Evolutionary conservation across 2,329 filamentous ascomycete species (phyloP), one percentile per base, ranked within the genome.

Genomic region (Aspergillus phoenicis): DNA sequence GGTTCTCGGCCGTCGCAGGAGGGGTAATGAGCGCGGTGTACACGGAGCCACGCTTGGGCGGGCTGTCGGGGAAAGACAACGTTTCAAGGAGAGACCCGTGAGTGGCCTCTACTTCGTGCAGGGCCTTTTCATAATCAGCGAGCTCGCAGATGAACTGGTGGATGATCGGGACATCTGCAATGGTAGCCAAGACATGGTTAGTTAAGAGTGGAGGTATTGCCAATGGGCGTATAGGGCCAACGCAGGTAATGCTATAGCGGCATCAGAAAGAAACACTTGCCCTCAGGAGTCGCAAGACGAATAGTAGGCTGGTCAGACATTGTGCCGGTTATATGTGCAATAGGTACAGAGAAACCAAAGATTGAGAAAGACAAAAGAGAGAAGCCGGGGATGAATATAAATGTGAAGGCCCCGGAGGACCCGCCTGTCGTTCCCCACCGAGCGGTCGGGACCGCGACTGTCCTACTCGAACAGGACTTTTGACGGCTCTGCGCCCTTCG

Each of bases 121-220:
- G 81, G 70, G 90, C 90, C 28, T 94, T 87, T 76, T 97, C 93
- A 81, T 97, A 97, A 68, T 88, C 86, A 67, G 94, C 94, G 8
- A 98, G 87, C 73, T 93, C 94, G 58, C 87, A 85, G 78, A 98
- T 93, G 71, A 97, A 83, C 66, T 83, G 78, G 26, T 97, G 86
- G 75, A 98, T 97, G n/a, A 83, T 82, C 24, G 88, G 85, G 60
- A 96, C 86, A 71, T 98, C 94, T 96, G 66, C 30, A 15, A 55
- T 59, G 38, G 48, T 11, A 15, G 24, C 26, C 41, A 20, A 24
- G 41, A 45, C 10, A 45, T 24, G 10, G 33, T 66, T 60, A 68
- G 63, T 55, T 11, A 36, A 8, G 36, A 17, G 10, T 10, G 28
- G 28, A 30, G 28, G 10, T 10, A 11, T 2, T 30, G 28, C 28